A percentile compares a stretch with the other conserved stretches of the same genome.
Evolutionary conservation across 139 green algal genomes (phyloP).

Genomic region (Microglena sp.): DNA sequence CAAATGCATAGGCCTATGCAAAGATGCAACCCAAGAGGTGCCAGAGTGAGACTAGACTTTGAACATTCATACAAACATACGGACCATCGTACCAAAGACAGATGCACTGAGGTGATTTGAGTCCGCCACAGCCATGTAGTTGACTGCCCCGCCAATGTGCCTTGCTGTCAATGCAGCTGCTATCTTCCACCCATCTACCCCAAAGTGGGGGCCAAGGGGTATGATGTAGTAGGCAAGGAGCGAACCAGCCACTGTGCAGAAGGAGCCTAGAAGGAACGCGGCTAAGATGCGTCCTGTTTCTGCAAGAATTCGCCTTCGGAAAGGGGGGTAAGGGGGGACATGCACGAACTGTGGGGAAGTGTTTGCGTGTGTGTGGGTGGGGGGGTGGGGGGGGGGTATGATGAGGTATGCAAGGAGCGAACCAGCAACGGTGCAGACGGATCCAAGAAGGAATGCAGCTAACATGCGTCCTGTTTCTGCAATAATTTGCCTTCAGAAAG

Average conservation of each 20-base stretch:
- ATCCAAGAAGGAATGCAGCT: slow-evolving; percentile 58
- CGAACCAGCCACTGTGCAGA: slow-evolving; percentile 51
- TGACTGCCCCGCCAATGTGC: slow-evolving; percentile 86
- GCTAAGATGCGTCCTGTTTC: slow-evolving; percentile 64
- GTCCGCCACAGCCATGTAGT: slow-evolving; percentile 82
- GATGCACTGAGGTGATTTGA: too few species aligned
- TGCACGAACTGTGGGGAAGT: not conserved
- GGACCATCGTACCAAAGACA: too few species aligned
- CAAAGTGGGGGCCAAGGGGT: slow-evolving; percentile 12
- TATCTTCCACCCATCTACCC: slow-evolving; percentile 64
- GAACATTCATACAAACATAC: too few species aligned
- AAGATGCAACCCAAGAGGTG: too few species aligned
- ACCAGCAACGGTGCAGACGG: slow-evolving; percentile 49
- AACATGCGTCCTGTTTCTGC: slow-evolving; percentile 64
- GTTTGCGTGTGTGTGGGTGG: not conserved
- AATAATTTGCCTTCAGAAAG: slow-evolving; percentile 42
- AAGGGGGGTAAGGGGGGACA: too few species aligned
- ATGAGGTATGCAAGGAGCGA: slow-evolving; percentile 41
- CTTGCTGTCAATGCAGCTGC: slow-evolving; percentile 69
- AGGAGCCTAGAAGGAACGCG: slow-evolving; percentile 57
- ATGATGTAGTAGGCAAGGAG: slow-evolving; percentile 30
- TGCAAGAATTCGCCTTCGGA: slow-evolving; percentile 49
- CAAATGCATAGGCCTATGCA: too few species aligned
- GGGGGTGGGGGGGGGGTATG: not conserved
- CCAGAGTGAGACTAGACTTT: too few species aligned